Percentiles rank a stretch among this genome's conserved stretches.
Conservation (phyloP, 2,329 filamentous ascomycete species). For the Tympanopsis confertula region DNA sequence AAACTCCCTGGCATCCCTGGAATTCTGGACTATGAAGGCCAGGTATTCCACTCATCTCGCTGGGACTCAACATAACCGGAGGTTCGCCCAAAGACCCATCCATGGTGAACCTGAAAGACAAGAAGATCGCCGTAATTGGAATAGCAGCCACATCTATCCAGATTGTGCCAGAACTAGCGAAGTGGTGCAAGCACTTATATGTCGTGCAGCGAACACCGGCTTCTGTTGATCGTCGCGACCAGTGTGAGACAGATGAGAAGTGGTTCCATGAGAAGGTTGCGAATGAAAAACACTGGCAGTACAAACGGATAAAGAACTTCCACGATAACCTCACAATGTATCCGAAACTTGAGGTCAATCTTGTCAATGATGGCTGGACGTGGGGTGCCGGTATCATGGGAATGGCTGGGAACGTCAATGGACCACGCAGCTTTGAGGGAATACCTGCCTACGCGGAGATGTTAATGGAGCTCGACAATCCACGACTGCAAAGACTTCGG, state of each 20-base stretch:
- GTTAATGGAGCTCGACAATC: conserved; percentile 26
- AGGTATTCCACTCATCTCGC: conserved; percentile 27
- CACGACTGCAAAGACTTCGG: conserved; percentile 29
- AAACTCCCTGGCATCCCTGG: conserved; percentile 32
- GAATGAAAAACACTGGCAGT: conserved; percentile 33
- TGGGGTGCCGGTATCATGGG: conserved; percentile 22
- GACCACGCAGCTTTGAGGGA: conserved; percentile 19
- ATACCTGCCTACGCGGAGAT: conserved; percentile 19
- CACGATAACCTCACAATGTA: conserved; percentile 20
- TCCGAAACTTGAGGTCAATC: conserved; percentile 20
- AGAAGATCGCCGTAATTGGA: conserved; percentile 11
- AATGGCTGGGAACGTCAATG: conserved; percentile 20
- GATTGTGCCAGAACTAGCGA: conserved; percentile 23
- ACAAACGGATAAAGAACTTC: conserved; percentile 30
- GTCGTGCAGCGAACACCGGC: conserved; percentile 46
- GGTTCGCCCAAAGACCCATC: conserved; percentile 14
- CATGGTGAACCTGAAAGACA: conserved; percentile 15
- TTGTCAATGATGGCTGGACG: conserved; percentile 38
- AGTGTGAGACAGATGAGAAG: conserved; percentile 25
- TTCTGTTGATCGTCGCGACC: conserved; percentile 22
- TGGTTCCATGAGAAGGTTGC: conserved; percentile 24
- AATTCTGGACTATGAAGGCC: conserved; percentile 21
- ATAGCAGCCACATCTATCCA: conserved; percentile 13
- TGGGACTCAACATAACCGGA: conserved; percentile 30
- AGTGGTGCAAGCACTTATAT: conserved; percentile 34